Conservation (phyloP, 2,329 filamentous ascomycete species). For the Fusarium mundagurra region DNA sequence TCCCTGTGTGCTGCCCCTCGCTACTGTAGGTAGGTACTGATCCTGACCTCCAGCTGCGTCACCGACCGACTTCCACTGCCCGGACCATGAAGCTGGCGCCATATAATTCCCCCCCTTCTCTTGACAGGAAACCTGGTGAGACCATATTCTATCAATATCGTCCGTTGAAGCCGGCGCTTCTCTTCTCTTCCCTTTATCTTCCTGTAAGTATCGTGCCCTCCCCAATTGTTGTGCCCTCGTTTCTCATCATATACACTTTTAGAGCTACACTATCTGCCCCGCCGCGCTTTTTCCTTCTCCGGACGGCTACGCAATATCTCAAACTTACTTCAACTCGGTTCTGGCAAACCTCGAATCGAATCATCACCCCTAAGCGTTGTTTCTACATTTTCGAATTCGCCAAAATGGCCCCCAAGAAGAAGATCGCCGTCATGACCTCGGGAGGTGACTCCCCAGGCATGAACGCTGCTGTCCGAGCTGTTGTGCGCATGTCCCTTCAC, state of each 20-base stretch:
- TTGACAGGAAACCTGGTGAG: slow-evolving; percentile 30
- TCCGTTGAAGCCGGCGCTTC: slow-evolving; percentile 25
- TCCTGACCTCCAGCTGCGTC: slow-evolving; percentile 31
- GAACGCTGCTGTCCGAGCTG: slow-evolving; percentile 89
- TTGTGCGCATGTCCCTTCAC: slow-evolving; percentile 91
- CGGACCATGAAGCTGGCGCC: slow-evolving; percentile 42
- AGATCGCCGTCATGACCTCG: slow-evolving; percentile 92
- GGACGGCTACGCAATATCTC: slow-evolving; percentile 40
- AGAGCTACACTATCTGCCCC: slow-evolving; percentile 45
- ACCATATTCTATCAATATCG: slow-evolving; percentile 40
- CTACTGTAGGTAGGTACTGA: background rate
- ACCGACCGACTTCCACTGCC: slow-evolving; percentile 30
- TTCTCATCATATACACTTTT: slow-evolving; percentile 42
- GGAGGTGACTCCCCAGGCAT: slow-evolving; percentile 95
- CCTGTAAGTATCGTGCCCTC: slow-evolving; percentile 21
- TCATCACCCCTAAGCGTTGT: slow-evolving; percentile 8
- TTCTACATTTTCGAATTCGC: slow-evolving; percentile 22
- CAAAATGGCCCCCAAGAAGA: slow-evolving; percentile 65
- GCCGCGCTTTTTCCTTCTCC: slow-evolving; percentile 42
- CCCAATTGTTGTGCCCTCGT: slow-evolving; percentile 10
- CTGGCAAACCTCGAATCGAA: slow-evolving; percentile 40
- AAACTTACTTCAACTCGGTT: slow-evolving; percentile 20
- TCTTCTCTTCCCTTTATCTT: slow-evolving; percentile 22
- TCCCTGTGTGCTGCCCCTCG: slow-evolving; percentile 22
- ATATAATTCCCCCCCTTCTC: slow-evolving; percentile 41